Percentiles rank a stretch among this genome's conserved stretches.
Conservation (phyloP, 129 eudicot genomes). For the Arctium minus region DNA sequence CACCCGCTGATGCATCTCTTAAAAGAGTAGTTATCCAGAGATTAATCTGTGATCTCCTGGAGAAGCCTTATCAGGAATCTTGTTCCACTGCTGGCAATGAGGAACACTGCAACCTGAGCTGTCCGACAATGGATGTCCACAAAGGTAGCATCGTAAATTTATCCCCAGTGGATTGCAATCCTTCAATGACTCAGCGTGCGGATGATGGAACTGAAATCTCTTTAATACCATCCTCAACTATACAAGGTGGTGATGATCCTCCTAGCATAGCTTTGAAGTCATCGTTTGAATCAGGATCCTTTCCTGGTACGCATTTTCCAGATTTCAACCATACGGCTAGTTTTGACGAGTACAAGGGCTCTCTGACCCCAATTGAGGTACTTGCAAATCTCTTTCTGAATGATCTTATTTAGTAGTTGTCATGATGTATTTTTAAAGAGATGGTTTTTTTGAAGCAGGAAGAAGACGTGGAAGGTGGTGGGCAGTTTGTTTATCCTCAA, state of each 20-base stretch:
- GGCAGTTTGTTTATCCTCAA: slow-evolving; percentile 31
- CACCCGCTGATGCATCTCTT: slow-evolving; percentile 68
- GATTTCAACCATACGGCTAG: slow-evolving; percentile 24
- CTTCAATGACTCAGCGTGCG: slow-evolving; percentile 18
- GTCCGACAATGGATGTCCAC: slow-evolving; percentile 18
- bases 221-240: slow-evolving; percentile 38
- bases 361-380: slow-evolving; percentile 49
- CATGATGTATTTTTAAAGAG: background rate
- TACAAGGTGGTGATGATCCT: slow-evolving; percentile 30
- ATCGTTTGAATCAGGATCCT: slow-evolving; percentile 28
- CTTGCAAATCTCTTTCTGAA: background rate
- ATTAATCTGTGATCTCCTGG: slow-evolving; percentile 63
- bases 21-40: slow-evolving; percentile 64
- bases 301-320: slow-evolving; percentile 26
- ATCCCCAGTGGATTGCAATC: slow-evolving; percentile 25
- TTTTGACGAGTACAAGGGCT: slow-evolving; percentile 27
- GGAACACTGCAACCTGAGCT: slow-evolving; percentile 16
- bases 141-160: slow-evolving; percentile 30
- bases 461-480: slow-evolving; percentile 38
- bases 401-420: background rate
- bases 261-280: slow-evolving; percentile 16
- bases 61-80: slow-evolving; percentile 31
- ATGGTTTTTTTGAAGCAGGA: slow-evolving; percentile 31
- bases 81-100: slow-evolving; percentile 22
- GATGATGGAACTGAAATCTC: slow-evolving; percentile 34